A percentile compares a stretch with the other conserved stretches of the same genome.
Evolutionary conservation across 2,329 filamentous ascomycete genomes (phyloP).

Genomic region (Chalaropsis ovoidea): DNA sequence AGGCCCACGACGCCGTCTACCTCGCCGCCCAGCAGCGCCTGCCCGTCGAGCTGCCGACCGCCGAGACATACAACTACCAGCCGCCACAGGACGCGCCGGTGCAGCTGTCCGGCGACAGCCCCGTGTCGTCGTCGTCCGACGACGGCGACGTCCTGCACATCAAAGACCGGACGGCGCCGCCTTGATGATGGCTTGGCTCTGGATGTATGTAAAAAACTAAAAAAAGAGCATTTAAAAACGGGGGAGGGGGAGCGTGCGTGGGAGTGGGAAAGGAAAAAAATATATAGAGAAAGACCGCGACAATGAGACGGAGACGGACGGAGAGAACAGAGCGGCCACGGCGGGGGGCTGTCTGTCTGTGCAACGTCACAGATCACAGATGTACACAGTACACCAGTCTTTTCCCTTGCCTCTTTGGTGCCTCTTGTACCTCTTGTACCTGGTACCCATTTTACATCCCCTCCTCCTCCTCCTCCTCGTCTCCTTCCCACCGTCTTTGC

Average conservation of each 20-base stretch:
- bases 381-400: no score
- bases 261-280: no score
- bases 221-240: no score
- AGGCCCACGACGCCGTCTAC: conserved; percentile 13
- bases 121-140: background rate
- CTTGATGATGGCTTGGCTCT: background rate
- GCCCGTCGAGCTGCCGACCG: conserved; percentile 15
- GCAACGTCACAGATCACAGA: no score
- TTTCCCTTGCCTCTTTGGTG: no score
- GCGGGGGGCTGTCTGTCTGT: background rate
- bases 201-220: no score
- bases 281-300: no score
- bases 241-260: no score
- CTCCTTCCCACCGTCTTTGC: background rate
- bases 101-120: conserved; percentile 17
- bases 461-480: background rate
- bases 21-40: conserved; percentile 9
- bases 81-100: conserved; percentile 12
- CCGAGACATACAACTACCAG: conserved; percentile 15
- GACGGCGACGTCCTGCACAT: background rate
- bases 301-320: background rate
- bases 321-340: background rate
- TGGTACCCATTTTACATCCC: background rate
- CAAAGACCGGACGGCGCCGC: conserved; percentile 10
- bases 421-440: no score